Conservation (phyloP, 208 protist species). For the Trypanosoma platydactyli region DNA sequence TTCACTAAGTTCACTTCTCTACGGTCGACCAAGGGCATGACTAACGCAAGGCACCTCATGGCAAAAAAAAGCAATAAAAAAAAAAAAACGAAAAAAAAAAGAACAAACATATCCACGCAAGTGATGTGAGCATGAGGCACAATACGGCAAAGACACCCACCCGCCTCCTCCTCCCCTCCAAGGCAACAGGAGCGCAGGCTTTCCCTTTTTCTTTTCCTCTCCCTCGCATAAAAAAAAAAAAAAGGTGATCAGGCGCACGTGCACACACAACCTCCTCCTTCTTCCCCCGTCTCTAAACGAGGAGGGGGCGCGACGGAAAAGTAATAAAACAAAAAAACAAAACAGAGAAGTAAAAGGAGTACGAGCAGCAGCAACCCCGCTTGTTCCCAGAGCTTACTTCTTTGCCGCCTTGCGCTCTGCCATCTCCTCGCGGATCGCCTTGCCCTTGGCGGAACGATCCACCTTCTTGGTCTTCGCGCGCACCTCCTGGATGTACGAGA, state of each 20-base stretch:
- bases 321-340: conserved; percentile 20
- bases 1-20: conserved; percentile 13
- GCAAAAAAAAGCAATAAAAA: no score
- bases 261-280: no score
- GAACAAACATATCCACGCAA: conserved; percentile 2
- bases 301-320: not conserved
- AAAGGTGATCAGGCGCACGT: conserved; percentile 2
- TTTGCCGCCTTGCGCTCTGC: conserved; percentile 90
- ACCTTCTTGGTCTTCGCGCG: conserved; percentile 66
- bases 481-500: conserved; percentile 89
- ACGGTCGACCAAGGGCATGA: not conserved
- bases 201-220: conserved; percentile 19
- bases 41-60: no score
- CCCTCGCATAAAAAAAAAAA: conserved; percentile 17
- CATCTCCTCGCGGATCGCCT: conserved; percentile 87
- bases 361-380: conserved; percentile 9
- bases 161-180: no score
- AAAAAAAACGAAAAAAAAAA: conserved; percentile 12
- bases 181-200: not conserved
- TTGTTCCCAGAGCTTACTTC: conserved; percentile 51
- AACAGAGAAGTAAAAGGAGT: conserved; percentile 23
- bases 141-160: no score
- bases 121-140: conserved; percentile 1
- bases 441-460: conserved; percentile 89
- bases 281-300: no score